A percentile compares a stretch with the other conserved stretches of the same genome.
phyloP scores from a whole-genome alignment of 192 early-diverging fungal genomes.

The Rhizophagus sp. region DNA sequence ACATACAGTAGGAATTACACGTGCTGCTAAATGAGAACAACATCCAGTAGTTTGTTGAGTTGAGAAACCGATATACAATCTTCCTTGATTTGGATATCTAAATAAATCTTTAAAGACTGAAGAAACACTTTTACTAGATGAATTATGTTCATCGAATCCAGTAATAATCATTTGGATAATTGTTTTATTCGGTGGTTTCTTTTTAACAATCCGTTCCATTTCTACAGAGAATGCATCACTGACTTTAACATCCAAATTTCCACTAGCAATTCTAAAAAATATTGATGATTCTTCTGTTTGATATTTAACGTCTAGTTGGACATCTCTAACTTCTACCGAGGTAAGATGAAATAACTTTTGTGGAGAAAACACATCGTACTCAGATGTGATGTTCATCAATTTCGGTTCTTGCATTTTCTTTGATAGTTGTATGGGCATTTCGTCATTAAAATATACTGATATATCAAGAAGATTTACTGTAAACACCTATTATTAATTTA shows the following conservation, averaged over 20 bases:
- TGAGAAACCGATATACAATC: constrained; percentile 87
- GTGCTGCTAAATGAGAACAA: constrained; percentile 72
- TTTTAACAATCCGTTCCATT: constrained; percentile 90
- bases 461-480: constrained; percentile 71
- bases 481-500: constrained; percentile 57
- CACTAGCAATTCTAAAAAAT: constrained; percentile 71
- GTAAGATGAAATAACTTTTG: constrained; percentile 71
- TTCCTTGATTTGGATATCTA: constrained; percentile 74
- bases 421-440: constrained; percentile 54
- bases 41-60: constrained; percentile 92
- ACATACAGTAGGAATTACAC: constrained; percentile 81
- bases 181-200: constrained; percentile 73
- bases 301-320: constrained; percentile 55
- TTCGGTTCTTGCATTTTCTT: constrained; percentile 68
- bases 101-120: constrained; percentile 78
- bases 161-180: constrained; percentile 71
- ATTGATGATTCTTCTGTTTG: constrained; percentile 51
- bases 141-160: constrained; percentile 68
- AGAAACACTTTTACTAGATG: neutral
- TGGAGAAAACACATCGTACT: constrained; percentile 58
- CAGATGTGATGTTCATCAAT: constrained; percentile 56
- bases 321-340: constrained; percentile 56
- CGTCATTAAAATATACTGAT: constrained; percentile 63
- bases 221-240: constrained; percentile 59
- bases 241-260: constrained; percentile 56